Evolutionary conservation across 2,329 filamentous ascomycete genomes (phyloP).

Genomic region (Lojkania enalia): DNA sequence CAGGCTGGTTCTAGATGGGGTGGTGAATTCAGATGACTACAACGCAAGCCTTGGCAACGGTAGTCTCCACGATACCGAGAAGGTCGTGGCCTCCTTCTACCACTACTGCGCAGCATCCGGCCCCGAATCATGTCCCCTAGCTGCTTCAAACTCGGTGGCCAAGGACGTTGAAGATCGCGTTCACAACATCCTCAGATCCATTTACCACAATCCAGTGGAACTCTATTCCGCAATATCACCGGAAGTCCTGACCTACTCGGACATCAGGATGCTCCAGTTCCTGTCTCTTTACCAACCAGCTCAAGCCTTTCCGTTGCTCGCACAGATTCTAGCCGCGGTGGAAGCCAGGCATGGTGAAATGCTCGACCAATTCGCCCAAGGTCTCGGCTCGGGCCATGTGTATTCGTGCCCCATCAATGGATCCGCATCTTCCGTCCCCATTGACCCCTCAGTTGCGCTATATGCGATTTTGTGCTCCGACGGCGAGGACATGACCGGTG

Average conservation of each 20-base stretch:
- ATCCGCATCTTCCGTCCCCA: conserved; percentile 14
- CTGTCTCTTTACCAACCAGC: conserved; percentile 42
- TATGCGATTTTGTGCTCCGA: conserved; percentile 48
- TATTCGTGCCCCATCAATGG: conserved; percentile 33
- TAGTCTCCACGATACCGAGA: conserved; percentile 51
- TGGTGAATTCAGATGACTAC: conserved; percentile 46
- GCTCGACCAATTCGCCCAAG: conserved; percentile 26
- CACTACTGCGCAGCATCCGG: conserved; percentile 50
- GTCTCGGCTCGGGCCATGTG: conserved; percentile 22
- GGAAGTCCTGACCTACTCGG: conserved; percentile 47
- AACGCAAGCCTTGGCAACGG: conserved; percentile 43
- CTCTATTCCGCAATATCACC: conserved; percentile 32
- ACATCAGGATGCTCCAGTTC: conserved; percentile 44
- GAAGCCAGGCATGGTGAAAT: conserved; percentile 33
- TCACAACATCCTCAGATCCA: conserved; percentile 36
- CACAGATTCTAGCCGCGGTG: conserved; percentile 40
- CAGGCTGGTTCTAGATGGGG: conserved; percentile 49
- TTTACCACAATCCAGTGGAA: conserved; percentile 48
- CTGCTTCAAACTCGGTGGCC: conserved; percentile 36
- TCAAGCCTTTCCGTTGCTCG: conserved; percentile 38
- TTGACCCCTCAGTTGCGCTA: conserved; percentile 20
- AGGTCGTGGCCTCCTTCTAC: conserved; percentile 49
- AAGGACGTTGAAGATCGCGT: conserved; percentile 42
- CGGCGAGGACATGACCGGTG: conserved; percentile 36
- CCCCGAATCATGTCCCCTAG: conserved; percentile 45